Conservation (phyloP, 805 yeast species). For the Zygosaccharomyces bailii region DNA sequence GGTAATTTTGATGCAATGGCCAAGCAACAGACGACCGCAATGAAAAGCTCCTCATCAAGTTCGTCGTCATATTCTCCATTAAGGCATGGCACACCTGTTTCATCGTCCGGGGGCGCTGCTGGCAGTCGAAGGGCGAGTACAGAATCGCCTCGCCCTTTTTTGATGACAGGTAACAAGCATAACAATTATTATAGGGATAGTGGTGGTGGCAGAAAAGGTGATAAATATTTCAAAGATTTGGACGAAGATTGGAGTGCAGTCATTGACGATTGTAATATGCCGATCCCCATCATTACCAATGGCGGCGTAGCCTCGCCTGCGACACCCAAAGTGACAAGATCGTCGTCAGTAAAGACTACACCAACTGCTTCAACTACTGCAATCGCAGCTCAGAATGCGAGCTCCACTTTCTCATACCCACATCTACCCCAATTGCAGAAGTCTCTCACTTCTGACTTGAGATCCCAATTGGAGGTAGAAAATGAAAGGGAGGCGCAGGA, state of each 20-base stretch:
- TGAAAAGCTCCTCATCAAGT: slow-evolving; percentile 14
- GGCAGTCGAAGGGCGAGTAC: slow-evolving; percentile 6
- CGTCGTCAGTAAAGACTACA: slow-evolving; percentile 28
- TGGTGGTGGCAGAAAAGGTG: slow-evolving; percentile 26
- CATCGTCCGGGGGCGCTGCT: slow-evolving; percentile 8
- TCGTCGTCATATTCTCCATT: slow-evolving; percentile 28
- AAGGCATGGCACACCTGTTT: slow-evolving; percentile 23
- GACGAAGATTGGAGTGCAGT: slow-evolving; percentile 95
- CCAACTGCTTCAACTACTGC: slow-evolving; percentile 13
- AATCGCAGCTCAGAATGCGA: slow-evolving; percentile 9
- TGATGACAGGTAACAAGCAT: slow-evolving; percentile 1
- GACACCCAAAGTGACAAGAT: slow-evolving; percentile 21
- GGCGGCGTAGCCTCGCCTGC: slow-evolving; percentile 30
- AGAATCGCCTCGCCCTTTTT: slow-evolving; percentile 1
- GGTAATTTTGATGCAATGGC: slow-evolving; percentile 33
- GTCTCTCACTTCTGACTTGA: slow-evolving; percentile 21
- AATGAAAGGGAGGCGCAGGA: slow-evolving; percentile 38
- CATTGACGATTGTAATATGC: slow-evolving; percentile 44
- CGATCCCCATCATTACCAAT: slow-evolving; percentile 31
- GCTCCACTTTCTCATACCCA: slow-evolving; percentile 27
- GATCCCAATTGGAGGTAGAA: slow-evolving; percentile 28
- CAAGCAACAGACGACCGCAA: slow-evolving; percentile 25
- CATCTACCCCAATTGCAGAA: slow-evolving; percentile 30
- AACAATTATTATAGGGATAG: slow-evolving; percentile 1
- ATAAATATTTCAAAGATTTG: slow-evolving; percentile 55